A percentile compares a stretch with the other conserved stretches of the same genome.
These are phyloP conservation scores for Metschnikowia gruessii DNA, from an alignment of 805 yeast genomes.

Conservation along the genomic window DNA sequence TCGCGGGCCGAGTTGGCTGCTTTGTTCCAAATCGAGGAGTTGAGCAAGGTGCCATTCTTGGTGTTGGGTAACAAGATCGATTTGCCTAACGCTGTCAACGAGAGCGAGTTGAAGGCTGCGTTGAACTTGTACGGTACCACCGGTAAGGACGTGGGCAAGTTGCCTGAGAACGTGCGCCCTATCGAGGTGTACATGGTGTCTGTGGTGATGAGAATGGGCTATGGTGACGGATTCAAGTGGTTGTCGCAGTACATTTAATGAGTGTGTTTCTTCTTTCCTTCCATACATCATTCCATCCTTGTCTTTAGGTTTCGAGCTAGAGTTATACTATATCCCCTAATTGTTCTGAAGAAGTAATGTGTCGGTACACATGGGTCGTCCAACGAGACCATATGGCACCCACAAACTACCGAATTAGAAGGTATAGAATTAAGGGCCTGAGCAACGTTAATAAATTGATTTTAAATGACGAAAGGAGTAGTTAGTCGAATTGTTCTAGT, in stretches of 20 bases:
- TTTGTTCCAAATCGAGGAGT: slow-evolving; percentile 87
- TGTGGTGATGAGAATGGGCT: slow-evolving; percentile 97
- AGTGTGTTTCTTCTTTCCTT: background rate
- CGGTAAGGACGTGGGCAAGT: slow-evolving; percentile 70
- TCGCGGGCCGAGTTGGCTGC: slow-evolving; percentile 94
- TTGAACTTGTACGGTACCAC: slow-evolving; percentile 86
- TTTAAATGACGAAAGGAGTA: too few relatives aligned
- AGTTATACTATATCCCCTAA: slow-evolving; percentile 4
- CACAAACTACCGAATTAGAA: too few relatives aligned
- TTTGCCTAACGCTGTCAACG: slow-evolving; percentile 89
- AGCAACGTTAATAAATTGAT: too few relatives aligned
- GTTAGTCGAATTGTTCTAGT: too few relatives aligned
- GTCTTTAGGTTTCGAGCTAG: background rate
- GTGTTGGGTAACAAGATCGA: slow-evolving; percentile 97
- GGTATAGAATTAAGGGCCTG: too few relatives aligned
- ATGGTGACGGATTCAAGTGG: slow-evolving; percentile 98
- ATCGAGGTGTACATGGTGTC: slow-evolving; percentile 97
- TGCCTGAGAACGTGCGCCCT: slow-evolving; percentile 77
- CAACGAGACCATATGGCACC: too few relatives aligned
- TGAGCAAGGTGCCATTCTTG: slow-evolving; percentile 84
- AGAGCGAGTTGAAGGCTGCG: slow-evolving; percentile 88
- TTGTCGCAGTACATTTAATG: slow-evolving; percentile 84
- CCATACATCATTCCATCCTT: too few relatives aligned
- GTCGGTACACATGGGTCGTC: too few relatives aligned
- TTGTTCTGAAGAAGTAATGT: background rate